phyloP scores from a whole-genome alignment of 306 rosid genomes.

The Oxytropis ochrocephala region DNA sequence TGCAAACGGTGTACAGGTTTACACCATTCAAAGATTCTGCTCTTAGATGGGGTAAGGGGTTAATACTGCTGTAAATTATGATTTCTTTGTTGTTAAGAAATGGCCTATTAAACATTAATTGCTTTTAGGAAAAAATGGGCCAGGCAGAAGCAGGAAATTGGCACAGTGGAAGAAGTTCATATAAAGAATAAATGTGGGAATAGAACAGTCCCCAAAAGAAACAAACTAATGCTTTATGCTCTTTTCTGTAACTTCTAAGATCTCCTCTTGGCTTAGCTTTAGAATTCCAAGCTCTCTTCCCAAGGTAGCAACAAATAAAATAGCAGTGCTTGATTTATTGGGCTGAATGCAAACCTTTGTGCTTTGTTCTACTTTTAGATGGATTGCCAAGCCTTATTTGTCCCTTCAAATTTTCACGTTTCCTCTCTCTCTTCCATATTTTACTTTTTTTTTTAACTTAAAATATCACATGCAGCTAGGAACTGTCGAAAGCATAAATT shows the following conservation, averaged over 20 bases:
- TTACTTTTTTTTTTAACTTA: constrained; percentile 15
- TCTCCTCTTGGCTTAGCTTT: constrained; percentile 51
- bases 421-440: constrained; percentile 16
- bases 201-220: constrained; percentile 67
- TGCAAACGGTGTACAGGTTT: neutral
- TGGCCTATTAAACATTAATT: constrained; percentile 17
- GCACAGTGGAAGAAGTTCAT: constrained; percentile 41
- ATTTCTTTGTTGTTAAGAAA: constrained; percentile 76
- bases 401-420: neutral
- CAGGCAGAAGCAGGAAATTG: constrained; percentile 32
- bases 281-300: constrained; percentile 92
- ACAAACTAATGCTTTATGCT: constrained; percentile 80
- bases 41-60: constrained; percentile 20
- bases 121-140: constrained; percentile 30
- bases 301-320: constrained; percentile 60
- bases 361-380: constrained; percentile 48
- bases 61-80: constrained; percentile 34
- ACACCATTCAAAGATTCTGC: neutral
- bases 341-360: constrained; percentile 45
- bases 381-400: constrained; percentile 28
- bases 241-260: constrained; percentile 48
- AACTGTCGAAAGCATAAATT: constrained; percentile 73
- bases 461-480: constrained; percentile 52
- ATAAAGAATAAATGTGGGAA: constrained; percentile 51
- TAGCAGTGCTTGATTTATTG: constrained; percentile 44